Evolutionary conservation across 805 yeast species (phyloP).

Genomic region (Kuraishia ogatae): DNA sequence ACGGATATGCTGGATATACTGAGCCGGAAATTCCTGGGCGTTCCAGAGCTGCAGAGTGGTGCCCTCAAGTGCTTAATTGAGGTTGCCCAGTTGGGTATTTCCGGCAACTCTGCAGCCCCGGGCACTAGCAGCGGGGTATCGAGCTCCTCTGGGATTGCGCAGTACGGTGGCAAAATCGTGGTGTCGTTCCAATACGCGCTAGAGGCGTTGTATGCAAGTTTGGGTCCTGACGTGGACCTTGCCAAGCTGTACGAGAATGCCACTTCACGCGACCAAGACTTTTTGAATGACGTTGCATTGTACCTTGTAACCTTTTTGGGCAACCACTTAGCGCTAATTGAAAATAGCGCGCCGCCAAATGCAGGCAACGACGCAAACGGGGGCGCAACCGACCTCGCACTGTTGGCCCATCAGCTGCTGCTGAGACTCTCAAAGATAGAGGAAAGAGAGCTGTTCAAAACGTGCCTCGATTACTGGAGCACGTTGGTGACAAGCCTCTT

Average conservation of each 20-base stretch:
- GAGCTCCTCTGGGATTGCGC: conserved; percentile 5
- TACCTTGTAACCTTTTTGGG: conserved; percentile 78
- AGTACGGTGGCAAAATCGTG: conserved; percentile 50
- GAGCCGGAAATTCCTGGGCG: conserved; percentile 66
- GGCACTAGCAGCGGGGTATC: background rate
- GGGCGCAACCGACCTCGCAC: conserved; percentile 39
- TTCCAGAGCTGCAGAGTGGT: conserved; percentile 72
- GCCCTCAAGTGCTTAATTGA: conserved; percentile 92
- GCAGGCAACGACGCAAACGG: conserved; percentile 1
- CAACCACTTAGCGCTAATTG: conserved; percentile 61
- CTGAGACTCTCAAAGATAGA: conserved; percentile 83
- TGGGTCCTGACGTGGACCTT: conserved; percentile 70
- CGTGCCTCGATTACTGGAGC: conserved; percentile 92
- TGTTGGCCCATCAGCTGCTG: conserved; percentile 72
- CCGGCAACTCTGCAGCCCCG: conserved; percentile 30
- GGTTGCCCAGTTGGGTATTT: conserved; percentile 49
- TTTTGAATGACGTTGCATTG: conserved; percentile 91
- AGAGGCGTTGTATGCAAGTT: conserved; percentile 55
- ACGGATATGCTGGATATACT: conserved; percentile 70
- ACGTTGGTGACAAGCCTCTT: conserved; percentile 75
- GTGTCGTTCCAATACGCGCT: conserved; percentile 64
- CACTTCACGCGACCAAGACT: conserved; percentile 79
- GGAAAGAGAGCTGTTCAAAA: conserved; percentile 93
- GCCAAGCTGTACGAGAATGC: conserved; percentile 67
- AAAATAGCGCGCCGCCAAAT: conserved; percentile 34